Evolutionary conservation across 306 rosid species (phyloP).

Genomic region (Quercus variabilis): DNA sequence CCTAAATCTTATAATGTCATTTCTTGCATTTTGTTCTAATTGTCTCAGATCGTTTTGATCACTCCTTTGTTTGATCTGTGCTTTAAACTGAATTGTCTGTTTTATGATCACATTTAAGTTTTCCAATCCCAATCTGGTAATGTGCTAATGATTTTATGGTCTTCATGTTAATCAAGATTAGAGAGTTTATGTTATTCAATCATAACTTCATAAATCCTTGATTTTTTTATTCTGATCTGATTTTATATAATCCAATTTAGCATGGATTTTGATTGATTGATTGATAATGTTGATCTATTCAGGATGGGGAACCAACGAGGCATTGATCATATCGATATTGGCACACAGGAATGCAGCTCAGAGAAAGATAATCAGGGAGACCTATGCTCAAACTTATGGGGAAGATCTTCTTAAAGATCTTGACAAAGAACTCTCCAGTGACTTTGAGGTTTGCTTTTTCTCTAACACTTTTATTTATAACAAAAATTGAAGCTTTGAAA

Average conservation of each 20-base stretch:
- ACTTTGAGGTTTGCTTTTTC: conserved; percentile 47
- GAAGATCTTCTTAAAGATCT: conserved; percentile 55
- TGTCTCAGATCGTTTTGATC: background rate
- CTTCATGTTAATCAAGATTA: too few species aligned
- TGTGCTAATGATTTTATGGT: background rate
- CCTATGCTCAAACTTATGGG: conserved; percentile 36
- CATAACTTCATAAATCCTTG: too few species aligned
- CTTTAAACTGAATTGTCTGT: background rate
- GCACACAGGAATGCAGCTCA: conserved; percentile 55
- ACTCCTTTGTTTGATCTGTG: background rate
- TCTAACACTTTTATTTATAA: too few species aligned
- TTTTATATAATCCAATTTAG: too few species aligned
- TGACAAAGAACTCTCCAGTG: conserved; percentile 54
- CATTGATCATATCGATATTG: conserved; percentile 47
- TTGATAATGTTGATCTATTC: background rate
- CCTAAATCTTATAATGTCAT: background rate
- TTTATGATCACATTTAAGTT: background rate
- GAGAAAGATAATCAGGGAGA: conserved; percentile 37
- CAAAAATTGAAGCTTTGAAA: too few species aligned
- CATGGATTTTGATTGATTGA: too few species aligned
- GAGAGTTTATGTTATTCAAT: too few species aligned
- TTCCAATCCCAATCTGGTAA: background rate
- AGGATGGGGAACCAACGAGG: conserved; percentile 72
- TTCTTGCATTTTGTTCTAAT: background rate
- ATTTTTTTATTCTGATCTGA: too few species aligned